Evolutionary conservation across 352 stramenopile genomes (phyloP), one percentile per base, ranked within the genome.

Genomic region (Elongisporangium senticosum): DNA sequence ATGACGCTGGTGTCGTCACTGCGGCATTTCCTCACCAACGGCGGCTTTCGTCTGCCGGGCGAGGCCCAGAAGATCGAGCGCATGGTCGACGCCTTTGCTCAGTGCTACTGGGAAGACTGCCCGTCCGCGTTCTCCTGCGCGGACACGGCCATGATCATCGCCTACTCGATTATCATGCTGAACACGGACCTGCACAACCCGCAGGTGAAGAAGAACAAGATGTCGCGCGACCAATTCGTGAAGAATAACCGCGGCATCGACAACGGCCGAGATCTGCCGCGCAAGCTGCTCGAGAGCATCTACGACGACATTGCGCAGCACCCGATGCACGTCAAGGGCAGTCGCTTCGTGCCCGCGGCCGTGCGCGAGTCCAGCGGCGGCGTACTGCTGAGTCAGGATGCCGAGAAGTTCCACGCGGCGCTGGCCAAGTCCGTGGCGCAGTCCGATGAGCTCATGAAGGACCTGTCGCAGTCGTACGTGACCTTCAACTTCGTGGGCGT

Each of bases 31-130:
- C 74, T 99, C 22, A 99, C 97, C 11, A 96, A 96, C 57, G 96
- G 96, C 66, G 97, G 97, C 0, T 99, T 99, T 62, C 89, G 89
- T 21, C 72, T 99, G 7, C 97, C 97, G 33, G 97, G 97, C 8
- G 97, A 99, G 68, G 94, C 96, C 2, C 97, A 99, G 71, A 98
- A 98, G 65, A 98, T 99, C 61, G 96, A 99, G 66, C 79, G 97
- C 53, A 95, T 99, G 69, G 90, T 99, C 24, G 93, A 96, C 55
- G 96, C 95, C 2, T 99, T 99, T 65, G 86, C 93, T 0, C 94
- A 99, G 65, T 99, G 96, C 68, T 99, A 98, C 68, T 99, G 86
- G 78, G 91, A 99, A 68, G 97, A 99, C 65, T 98, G 77, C 0
- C 69, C 68, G 2, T 59, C 67, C 0, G 75, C 78, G 4, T 93